phyloP scores from a whole-genome alignment of 1,139 yeast genomes.

The Candida labiduridarum region DNA sequence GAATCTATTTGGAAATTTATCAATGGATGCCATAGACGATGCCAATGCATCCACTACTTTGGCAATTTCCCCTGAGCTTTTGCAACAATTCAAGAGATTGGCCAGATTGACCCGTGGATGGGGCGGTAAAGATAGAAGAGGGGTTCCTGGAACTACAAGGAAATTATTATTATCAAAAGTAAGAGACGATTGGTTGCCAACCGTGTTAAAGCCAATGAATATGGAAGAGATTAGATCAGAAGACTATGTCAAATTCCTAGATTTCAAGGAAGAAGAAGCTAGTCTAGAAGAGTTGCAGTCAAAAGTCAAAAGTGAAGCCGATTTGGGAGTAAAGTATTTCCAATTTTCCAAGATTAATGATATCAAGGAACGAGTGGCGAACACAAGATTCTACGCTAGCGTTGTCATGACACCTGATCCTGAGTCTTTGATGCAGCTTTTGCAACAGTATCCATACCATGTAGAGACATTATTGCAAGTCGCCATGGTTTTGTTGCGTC shows the following conservation, averaged over 20 bases:
- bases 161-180: conserved; percentile 70
- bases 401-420: conserved; percentile 75
- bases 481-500: conserved; percentile 72
- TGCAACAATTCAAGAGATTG: conserved; percentile 62
- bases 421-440: conserved; percentile 58
- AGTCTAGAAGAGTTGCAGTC: conserved; percentile 27
- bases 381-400: conserved; percentile 65
- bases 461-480: conserved; percentile 79
- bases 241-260: conserved; percentile 42
- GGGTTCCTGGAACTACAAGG: conserved; percentile 73
- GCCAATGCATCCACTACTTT: conserved; percentile 65
- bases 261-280: conserved; percentile 46
- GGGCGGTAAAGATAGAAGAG: conserved; percentile 77
- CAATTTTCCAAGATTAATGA: conserved; percentile 46
- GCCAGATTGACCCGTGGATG: conserved; percentile 72
- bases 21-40: conserved; percentile 69
- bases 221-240: conserved; percentile 57
- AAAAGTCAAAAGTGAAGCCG: conserved; percentile 47
- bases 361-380: conserved; percentile 47
- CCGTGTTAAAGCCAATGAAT: conserved; percentile 59
- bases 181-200: conserved; percentile 82
- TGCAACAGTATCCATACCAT: conserved; percentile 70
- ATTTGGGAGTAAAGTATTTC: conserved; percentile 57
- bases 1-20: conserved; percentile 71
- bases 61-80: conserved; percentile 65